Evolutionary conservation across 371 early-diverging fungal species (phyloP).

Genomic region (Mucor plumbeus): DNA sequence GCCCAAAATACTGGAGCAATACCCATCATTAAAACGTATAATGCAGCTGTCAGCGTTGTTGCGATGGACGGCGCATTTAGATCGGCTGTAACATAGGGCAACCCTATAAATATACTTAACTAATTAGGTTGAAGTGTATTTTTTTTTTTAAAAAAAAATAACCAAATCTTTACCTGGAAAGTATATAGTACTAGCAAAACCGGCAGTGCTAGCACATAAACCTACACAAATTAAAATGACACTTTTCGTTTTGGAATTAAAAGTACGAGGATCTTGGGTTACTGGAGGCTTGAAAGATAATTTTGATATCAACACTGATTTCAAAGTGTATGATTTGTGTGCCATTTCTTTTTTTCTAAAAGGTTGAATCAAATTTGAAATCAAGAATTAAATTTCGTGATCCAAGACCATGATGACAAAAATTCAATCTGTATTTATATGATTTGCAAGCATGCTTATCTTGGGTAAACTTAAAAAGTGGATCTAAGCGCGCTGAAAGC

Average conservation of each 20-base stretch:
- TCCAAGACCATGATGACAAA: not conserved
- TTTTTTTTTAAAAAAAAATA: too few relatives aligned
- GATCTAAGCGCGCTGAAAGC: not conserved
- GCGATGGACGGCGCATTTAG: slow-evolving; percentile 53
- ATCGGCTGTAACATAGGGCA: slow-evolving; percentile 52
- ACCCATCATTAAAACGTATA: slow-evolving; percentile 63
- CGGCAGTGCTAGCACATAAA: slow-evolving; percentile 20
- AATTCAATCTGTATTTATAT: not conserved
- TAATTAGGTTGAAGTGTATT: not conserved
- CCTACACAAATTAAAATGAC: slow-evolving; percentile 16
- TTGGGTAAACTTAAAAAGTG: not conserved
- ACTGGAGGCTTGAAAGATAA: slow-evolving; percentile 24
- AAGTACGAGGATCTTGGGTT: slow-evolving; percentile 17
- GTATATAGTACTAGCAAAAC: slow-evolving; percentile 37
- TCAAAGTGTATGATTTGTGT: not conserved
- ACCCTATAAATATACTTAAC: slow-evolving; percentile 28
- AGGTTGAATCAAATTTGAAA: not conserved
- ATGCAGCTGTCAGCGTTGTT: slow-evolving; percentile 62
- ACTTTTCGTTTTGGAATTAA: slow-evolving; percentile 10
- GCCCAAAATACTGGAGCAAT: slow-evolving; percentile 71
- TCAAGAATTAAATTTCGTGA: not conserved
- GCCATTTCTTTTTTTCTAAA: not conserved
- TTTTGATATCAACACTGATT: slow-evolving; percentile 8
- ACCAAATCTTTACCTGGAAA: slow-evolving; percentile 25
- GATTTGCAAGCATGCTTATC: not conserved